Base-by-base conservation (phyloP, 306 rosid species). In the Datisca glomerata region DNA sequence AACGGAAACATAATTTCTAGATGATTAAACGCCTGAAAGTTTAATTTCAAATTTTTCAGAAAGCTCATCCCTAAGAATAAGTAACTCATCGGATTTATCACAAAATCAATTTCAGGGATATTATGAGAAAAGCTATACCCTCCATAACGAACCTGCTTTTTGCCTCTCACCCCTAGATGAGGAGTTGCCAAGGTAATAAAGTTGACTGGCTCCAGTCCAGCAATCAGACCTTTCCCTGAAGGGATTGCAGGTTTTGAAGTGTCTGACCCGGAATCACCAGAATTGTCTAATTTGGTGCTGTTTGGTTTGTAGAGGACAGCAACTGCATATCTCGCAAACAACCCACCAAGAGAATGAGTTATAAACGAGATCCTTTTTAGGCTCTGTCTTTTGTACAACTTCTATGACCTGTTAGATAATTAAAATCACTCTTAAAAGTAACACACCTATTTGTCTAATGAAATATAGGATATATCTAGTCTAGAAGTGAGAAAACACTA, bases 171-270 rank as follows among this genome's bases (percentile, higher is more conserved):
- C 12, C 95, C 95, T 39, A 89, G 94, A 70, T 89, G 97, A 22
- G 97, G 97, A 59, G 91, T 77, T 44, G 97, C 95, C 69, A 89
- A 70, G 64, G 97, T 80, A 43, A 89, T 72, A 64, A 89, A 89
- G 73, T 63, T 89, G 64, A 79, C 53, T 49, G 97, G 86, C 76
- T 83, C 95, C 56, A 89, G 56, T 41, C 93, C 86, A 32, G 95
- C 91, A 68, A 83, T 62, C 75, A 34, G 50, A 45, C 84, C 84
- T 57, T 69, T 68, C 35, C 64, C 80, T 25, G 76, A 60, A 61
- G 71, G 35, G 52, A 37, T 12, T 33, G 48, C 48, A 25, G 41
- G 35, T 42, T 49, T 53, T 36, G 67, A 56, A 59, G 50, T 68
- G 61, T 55, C 73, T 31, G 9, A 37, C 3, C 2, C 13, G 41